Conservation (phyloP, 768 basidiomycete species). For the Hericium erinaceus region DNA sequence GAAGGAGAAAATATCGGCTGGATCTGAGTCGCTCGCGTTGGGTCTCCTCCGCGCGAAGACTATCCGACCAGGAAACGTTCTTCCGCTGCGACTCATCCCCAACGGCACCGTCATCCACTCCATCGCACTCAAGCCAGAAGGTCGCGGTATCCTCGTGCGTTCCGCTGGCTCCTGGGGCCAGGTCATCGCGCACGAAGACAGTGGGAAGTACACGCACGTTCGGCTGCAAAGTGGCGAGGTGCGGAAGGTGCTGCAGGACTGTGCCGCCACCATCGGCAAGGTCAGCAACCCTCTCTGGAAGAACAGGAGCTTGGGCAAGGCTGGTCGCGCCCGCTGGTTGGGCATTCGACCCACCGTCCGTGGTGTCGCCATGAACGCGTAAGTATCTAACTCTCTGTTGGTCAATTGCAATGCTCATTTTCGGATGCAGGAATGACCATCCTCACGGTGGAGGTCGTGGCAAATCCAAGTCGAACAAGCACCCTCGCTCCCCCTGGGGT, state of each 20-base stretch:
- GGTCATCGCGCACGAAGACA: slow-evolving; percentile 69
- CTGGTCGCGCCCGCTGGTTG: slow-evolving; percentile 82
- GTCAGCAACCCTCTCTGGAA: slow-evolving; percentile 92
- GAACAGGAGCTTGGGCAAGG: slow-evolving; percentile 79
- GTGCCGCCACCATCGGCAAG: slow-evolving; percentile 82
- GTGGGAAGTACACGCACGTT: slow-evolving; percentile 68
- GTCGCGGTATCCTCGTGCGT: slow-evolving; percentile 76
- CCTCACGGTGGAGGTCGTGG: slow-evolving; percentile 98
- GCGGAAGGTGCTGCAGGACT: slow-evolving; percentile 70
- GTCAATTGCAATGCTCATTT: slow-evolving; percentile 1
- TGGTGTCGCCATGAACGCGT: slow-evolving; percentile 98
- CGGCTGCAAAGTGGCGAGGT: slow-evolving; percentile 90
- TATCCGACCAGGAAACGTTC: slow-evolving; percentile 85
- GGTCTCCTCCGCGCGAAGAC: slow-evolving; percentile 80
- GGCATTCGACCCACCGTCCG: slow-evolving; percentile 79
- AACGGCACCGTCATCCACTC: slow-evolving; percentile 87
- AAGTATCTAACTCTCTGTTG: slow-evolving; percentile 19
- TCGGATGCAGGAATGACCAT: slow-evolving; percentile 61
- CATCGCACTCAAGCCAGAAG: slow-evolving; percentile 65
- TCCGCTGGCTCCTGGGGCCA: slow-evolving; percentile 84
- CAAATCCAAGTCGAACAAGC: slow-evolving; percentile 93
- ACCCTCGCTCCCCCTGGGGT: slow-evolving; percentile 87
- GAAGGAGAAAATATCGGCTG: slow-evolving; percentile 18
- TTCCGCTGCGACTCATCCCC: slow-evolving; percentile 86
- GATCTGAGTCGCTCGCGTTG: slow-evolving; percentile 60